phyloP scores from a whole-genome alignment of 441 rosid species.

The Macaranga tanarius region DNA sequence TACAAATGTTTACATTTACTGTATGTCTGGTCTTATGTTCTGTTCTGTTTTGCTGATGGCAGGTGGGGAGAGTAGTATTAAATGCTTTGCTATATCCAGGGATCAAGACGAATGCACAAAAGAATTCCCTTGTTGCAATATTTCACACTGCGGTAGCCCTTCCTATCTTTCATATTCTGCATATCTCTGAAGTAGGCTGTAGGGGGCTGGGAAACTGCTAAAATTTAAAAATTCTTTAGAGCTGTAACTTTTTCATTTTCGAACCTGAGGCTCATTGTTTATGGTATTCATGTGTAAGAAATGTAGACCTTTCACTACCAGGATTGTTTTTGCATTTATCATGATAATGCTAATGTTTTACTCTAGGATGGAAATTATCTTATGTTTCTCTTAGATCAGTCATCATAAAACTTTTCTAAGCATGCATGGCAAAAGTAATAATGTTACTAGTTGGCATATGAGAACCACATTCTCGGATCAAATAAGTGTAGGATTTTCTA shows the following conservation, averaged over 20 bases:
- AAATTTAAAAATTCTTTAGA: neutral
- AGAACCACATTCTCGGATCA: no score
- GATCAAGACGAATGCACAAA: conserved; percentile 74
- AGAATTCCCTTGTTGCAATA: conserved; percentile 86
- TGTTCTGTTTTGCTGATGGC: conserved; percentile 24
- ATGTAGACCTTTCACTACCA: neutral
- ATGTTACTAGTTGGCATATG: no score
- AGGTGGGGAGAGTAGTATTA: conserved; percentile 86
- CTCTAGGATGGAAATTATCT: neutral
- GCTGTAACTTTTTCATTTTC: neutral
- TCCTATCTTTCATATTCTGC: conserved; percentile 11
- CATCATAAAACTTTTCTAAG: neutral
- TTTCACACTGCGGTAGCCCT: conserved; percentile 77
- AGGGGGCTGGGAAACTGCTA: neutral
- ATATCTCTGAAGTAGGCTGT: neutral
- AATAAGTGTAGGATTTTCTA: no score
- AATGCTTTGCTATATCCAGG: conserved; percentile 87
- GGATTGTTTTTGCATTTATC: neutral
- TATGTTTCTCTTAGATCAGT: neutral
- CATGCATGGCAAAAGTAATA: no score
- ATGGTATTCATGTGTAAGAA: neutral
- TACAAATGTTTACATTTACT: neutral
- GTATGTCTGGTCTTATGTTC: conserved; percentile 13
- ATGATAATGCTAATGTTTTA: neutral
- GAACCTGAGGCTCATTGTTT: neutral